Conservation (phyloP, 306 rosid genomes). For the Senna siamea region DNA sequence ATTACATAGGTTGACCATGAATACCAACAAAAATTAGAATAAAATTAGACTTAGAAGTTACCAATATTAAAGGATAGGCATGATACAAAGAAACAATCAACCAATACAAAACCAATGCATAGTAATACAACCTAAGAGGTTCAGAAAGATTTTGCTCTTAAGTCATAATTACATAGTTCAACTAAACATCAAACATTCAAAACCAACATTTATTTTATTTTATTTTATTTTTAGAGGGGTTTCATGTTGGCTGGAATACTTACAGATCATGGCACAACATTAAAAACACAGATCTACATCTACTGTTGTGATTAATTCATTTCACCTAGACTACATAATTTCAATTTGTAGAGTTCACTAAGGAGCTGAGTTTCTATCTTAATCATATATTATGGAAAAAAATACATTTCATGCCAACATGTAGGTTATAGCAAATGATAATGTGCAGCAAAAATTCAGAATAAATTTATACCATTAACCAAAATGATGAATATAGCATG, state of each 20-base stretch:
- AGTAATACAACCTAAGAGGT: slow-evolving; percentile 5
- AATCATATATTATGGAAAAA: neutral
- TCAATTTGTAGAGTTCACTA: neutral
- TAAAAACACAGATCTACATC: neutral
- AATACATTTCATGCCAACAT: slow-evolving; percentile 6
- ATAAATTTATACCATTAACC: slow-evolving; percentile 76
- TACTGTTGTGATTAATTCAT: neutral
- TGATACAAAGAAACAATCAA: slow-evolving; percentile 1
- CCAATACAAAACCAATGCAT: neutral
- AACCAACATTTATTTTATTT: too few relatives aligned
- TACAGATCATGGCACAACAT: neutral
- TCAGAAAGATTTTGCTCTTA: slow-evolving; percentile 11
- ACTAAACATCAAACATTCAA: neutral
- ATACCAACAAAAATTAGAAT: slow-evolving; percentile 18
- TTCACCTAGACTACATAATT: slow-evolving; percentile 2
- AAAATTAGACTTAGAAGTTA: neutral
- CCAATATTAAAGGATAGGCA: slow-evolving; percentile 6
- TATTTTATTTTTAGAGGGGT: too few relatives aligned
- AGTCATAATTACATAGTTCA: neutral
- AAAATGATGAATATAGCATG: slow-evolving; percentile 80
- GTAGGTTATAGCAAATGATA: slow-evolving; percentile 10
- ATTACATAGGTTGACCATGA: slow-evolving; percentile 28
- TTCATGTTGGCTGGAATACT: slow-evolving; percentile 10
- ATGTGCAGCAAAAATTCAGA: slow-evolving; percentile 21
- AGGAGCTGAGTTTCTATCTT: neutral